Conservation (phyloP, 106 monocot species). For the Cymbidium sinense region DNA sequence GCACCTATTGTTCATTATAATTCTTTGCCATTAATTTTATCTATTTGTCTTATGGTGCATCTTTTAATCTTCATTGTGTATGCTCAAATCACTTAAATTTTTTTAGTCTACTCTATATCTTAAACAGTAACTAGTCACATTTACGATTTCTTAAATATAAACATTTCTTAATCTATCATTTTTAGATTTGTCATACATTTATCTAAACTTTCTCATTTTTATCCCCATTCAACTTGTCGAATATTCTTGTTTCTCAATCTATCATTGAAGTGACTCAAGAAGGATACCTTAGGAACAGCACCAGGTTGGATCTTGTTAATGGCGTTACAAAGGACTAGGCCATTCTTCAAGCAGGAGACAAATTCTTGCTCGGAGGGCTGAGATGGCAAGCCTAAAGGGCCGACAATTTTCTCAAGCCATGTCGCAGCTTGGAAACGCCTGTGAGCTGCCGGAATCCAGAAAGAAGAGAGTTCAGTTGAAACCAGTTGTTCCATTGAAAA, state of each 20-base stretch:
- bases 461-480: constrained; percentile 3
- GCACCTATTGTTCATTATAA: too few relatives aligned
- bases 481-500: not conserved
- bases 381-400: constrained; percentile 32
- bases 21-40: not conserved
- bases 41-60: not conserved
- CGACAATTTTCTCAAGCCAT: constrained; percentile 48
- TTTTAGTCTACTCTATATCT: not conserved
- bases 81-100: not conserved
- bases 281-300: constrained; percentile 43
- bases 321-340: constrained; percentile 58
- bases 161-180: not conserved
- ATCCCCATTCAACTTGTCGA: not conserved
- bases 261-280: not conserved
- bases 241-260: not conserved
- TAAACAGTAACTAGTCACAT: not conserved
- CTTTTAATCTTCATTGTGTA: not conserved
- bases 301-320: constrained; percentile 74
- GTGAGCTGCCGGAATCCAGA: constrained; percentile 24
- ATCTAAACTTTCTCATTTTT: not conserved
- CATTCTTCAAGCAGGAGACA: constrained; percentile 48
- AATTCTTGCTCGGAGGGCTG: constrained; percentile 60
- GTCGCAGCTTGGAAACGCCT: constrained; percentile 56
- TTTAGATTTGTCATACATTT: not conserved
- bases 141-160: not conserved